phyloP scores from a whole-genome alignment of 2,329 filamentous ascomycete species.

The Penicillium sp. region DNA sequence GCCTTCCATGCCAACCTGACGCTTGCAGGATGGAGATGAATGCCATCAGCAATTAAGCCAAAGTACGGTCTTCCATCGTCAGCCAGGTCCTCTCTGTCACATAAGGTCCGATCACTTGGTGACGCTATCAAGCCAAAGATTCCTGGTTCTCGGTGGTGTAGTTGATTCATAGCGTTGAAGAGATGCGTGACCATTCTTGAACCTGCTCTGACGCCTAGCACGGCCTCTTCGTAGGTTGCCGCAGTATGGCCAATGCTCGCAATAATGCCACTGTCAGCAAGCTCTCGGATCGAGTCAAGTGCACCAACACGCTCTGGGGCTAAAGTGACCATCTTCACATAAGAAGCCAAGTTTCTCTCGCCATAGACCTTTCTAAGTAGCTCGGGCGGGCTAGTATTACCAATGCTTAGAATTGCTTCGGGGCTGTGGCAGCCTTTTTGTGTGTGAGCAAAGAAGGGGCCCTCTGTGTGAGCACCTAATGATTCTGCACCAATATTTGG shows the following conservation, averaged over 20 bases:
- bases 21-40: conserved; percentile 16
- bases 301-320: conserved; percentile 16
- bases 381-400: background rate
- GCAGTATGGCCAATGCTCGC: conserved; percentile 17
- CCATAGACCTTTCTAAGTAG: conserved; percentile 5
- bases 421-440: conserved; percentile 7
- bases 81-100: conserved; percentile 17
- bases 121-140: conserved; percentile 13
- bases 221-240: conserved; percentile 12
- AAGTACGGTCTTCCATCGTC: conserved; percentile 15
- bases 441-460: conserved; percentile 17
- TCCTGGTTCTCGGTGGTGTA: conserved; percentile 17
- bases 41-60: conserved; percentile 18
- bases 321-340: conserved; percentile 17
- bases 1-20: conserved; percentile 12
- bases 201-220: conserved; percentile 10
- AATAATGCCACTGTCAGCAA: conserved; percentile 11
- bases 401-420: background rate
- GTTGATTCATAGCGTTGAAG: conserved; percentile 16
- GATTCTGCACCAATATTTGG: conserved; percentile 15
- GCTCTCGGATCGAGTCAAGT: conserved; percentile 14
- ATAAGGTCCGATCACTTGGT: background rate
- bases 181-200: conserved; percentile 16
- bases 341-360: conserved; percentile 1
- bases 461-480: conserved; percentile 18